These are phyloP conservation scores for Sonneratia caseolaris DNA, from an alignment of 345 rosid genomes.

Conservation along the genomic window DNA sequence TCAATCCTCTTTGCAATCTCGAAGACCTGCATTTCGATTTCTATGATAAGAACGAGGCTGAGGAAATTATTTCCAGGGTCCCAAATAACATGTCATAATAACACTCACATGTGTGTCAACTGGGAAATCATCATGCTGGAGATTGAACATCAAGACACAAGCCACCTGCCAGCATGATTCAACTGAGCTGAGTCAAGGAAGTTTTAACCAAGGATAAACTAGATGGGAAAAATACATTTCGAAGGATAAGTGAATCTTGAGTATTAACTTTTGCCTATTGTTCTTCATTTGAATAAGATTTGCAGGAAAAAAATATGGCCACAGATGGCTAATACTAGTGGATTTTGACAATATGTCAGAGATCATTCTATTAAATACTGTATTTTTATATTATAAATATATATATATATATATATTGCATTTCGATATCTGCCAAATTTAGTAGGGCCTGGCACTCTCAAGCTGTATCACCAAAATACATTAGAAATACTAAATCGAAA, in stretches of 20 bases:
- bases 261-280: too few species aligned
- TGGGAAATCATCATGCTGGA: slow-evolving; percentile 84
- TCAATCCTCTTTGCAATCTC: slow-evolving; percentile 80
- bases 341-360: background rate
- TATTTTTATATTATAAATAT: background rate
- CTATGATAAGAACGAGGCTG: background rate
- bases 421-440: background rate
- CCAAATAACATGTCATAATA: background rate
- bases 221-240: too few species aligned
- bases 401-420: background rate
- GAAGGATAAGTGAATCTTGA: too few species aligned
- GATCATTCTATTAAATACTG: background rate
- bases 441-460: background rate
- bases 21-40: slow-evolving; percentile 43
- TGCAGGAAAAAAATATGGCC: too few species aligned
- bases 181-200: background rate
- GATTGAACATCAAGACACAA: slow-evolving; percentile 82
- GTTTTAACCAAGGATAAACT: too few species aligned
- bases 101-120: slow-evolving; percentile 89
- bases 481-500: background rate
- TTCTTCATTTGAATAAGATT: too few species aligned
- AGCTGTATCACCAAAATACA: background rate
- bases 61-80: slow-evolving; percentile 1
- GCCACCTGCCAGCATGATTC: slow-evolving; percentile 37
- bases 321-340: background rate